Evolutionary conservation across 805 yeast species (phyloP), one percentile per base, ranked within the genome.

Genomic region (Lipomyces sp.): DNA sequence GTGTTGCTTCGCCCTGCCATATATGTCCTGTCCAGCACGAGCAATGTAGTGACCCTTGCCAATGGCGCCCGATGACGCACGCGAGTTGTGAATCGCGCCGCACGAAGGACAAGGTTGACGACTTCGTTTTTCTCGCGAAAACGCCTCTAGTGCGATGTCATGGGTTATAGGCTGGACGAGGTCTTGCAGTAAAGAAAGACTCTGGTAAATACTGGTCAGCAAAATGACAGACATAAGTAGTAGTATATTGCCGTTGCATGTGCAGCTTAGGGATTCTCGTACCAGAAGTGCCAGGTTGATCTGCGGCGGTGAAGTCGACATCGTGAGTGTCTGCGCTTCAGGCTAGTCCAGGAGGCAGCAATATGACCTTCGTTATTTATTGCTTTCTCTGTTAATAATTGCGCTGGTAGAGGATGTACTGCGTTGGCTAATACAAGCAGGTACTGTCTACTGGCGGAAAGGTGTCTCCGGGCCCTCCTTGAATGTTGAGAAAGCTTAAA

Each of bases 1-100:
- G 57, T 83, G 82, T 35, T 73, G 77, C 60, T 74, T 79, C 18
- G 79, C 80, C 65, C 79, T 72, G 48, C 83, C 77, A 63, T 84
- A 72, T 57, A 83, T 73, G 76, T 82, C 77, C 63, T 81, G 62
- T 45, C 86, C 76, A 72, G 77, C 74, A 34, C 56, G 60, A 34
- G 59, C 48, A 35, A 66, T 53, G 60, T 65, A 68, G 60, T 68
- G 54, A n/a, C 67, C 65, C 39, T 58, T 53, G 30, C 68, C 68
- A 11, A 61, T 53, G 6, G 63, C 57, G 6, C 57, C 57, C 2
- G 63, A 33, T 30, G 29, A 55, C 10, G 66, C 63, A 53, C 63
- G 61, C 51, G 70, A 59, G 66, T 55, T 55, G 57, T 68, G 71
- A n/a, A 63, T 45, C 48, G 63, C 65, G 48, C 71, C 69, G 61